Conservation (phyloP, 2,329 filamentous ascomycete species). For the Sarocladium kiliense region DNA sequence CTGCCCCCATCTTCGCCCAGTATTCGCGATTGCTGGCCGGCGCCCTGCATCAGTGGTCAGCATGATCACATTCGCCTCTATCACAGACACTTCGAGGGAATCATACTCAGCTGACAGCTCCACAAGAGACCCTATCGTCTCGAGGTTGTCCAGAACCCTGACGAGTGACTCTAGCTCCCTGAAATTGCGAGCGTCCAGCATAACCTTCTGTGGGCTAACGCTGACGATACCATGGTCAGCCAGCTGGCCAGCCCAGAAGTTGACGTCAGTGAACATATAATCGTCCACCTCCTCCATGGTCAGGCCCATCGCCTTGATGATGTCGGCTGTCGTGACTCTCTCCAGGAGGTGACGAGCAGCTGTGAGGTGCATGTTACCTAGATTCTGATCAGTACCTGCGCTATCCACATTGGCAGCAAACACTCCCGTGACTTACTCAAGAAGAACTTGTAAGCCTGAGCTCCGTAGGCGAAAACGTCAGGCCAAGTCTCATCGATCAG, state of each 20-base stretch:
- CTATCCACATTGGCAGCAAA: too few relatives aligned
- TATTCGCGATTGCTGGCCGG: constrained; percentile 39
- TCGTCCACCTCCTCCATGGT: constrained; percentile 30
- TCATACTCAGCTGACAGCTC: constrained; percentile 47
- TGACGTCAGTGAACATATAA: constrained; percentile 31
- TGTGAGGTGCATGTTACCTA: constrained; percentile 45
- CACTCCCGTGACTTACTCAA: constrained; percentile 57
- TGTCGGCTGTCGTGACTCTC: constrained; percentile 43
- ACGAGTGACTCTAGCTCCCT: constrained; percentile 66
- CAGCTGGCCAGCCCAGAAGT: constrained; percentile 34
- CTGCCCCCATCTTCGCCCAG: constrained; percentile 47
- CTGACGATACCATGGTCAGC: constrained; percentile 29
- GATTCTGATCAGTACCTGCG: background rate
- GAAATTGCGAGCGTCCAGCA: constrained; percentile 55
- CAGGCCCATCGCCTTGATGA: constrained; percentile 37
- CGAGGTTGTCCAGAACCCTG: constrained; percentile 60
- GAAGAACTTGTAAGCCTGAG: constrained; percentile 75
- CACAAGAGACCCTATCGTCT: constrained; percentile 57
- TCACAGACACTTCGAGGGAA: constrained; percentile 1
- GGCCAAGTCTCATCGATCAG: constrained; percentile 68
- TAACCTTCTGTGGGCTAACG: constrained; percentile 36
- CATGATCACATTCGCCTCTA: constrained; percentile 18
- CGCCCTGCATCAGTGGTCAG: constrained; percentile 18
- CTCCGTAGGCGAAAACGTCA: constrained; percentile 62
- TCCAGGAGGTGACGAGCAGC: constrained; percentile 50